Conservation (phyloP, 257 asterid genomes). For the Solanum paucissectum region DNA sequence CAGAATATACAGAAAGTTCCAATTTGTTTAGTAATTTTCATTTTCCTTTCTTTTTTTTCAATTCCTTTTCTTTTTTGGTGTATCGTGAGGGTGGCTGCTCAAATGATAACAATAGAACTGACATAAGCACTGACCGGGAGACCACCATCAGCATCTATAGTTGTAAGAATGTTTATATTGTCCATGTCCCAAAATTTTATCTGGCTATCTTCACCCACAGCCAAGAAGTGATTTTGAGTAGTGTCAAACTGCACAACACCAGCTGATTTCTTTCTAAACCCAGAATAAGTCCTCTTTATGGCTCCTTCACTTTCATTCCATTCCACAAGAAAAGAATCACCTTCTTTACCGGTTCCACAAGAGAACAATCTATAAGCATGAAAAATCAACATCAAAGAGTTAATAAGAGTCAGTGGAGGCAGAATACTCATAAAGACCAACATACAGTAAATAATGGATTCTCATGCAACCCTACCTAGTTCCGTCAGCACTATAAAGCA, state of each 20-base stretch:
- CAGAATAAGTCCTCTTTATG: constrained; percentile 74
- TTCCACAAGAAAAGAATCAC: constrained; percentile 90
- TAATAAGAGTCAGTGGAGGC: background rate
- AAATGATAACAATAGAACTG: background rate
- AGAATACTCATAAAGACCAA: background rate
- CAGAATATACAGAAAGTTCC: background rate
- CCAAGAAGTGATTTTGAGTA: constrained; percentile 84
- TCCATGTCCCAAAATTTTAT: constrained; percentile 99
- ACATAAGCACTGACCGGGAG: constrained; percentile 53
- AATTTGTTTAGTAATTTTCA: background rate
- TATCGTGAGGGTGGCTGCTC: background rate
- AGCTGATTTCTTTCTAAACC: constrained; percentile 72
- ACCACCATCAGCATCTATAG: constrained; percentile 89
- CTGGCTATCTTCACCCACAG: constrained; percentile 92
- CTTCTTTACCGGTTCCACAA: constrained; percentile 97
- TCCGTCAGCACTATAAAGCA: constrained; percentile 98
- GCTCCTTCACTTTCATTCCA: constrained; percentile 99
- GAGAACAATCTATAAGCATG: constrained; percentile 72
- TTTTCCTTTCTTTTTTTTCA: background rate
- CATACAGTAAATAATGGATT: background rate
- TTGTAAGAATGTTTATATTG: constrained; percentile 43
- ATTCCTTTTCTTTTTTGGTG: background rate
- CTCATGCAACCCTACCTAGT: constrained; percentile 47
- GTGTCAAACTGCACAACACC: constrained; percentile 92
- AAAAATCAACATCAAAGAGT: background rate